Conservation (phyloP, 2,329 filamentous ascomycete genomes). For the Paradendryphiella salina region DNA sequence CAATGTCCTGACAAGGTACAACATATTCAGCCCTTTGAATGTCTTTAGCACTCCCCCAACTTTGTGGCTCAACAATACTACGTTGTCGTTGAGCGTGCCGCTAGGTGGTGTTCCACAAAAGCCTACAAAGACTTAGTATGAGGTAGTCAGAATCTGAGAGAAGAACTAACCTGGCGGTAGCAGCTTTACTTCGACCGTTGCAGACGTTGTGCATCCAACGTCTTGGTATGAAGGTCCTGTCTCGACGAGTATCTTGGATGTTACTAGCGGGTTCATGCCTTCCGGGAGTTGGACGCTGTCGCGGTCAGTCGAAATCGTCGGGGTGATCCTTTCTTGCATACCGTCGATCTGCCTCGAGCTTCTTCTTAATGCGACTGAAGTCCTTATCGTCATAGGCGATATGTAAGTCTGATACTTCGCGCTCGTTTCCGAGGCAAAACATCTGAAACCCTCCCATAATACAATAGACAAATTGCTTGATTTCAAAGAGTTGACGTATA, state of each 20-base stretch:
- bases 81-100: conserved; percentile 29
- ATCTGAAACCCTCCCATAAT: conserved; percentile 39
- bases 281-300: conserved; percentile 33
- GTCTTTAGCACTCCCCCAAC: conserved; percentile 27
- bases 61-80: conserved; percentile 33
- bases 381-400: conserved; percentile 42
- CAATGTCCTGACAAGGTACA: conserved; percentile 34
- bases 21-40: conserved; percentile 39
- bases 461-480: conserved; percentile 40
- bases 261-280: conserved; percentile 38
- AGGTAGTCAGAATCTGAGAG: not conserved
- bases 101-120: conserved; percentile 33
- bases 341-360: conserved; percentile 36
- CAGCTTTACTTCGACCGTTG: conserved; percentile 38
- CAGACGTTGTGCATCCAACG: conserved; percentile 28
- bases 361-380: conserved; percentile 32
- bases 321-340: conserved; percentile 9
- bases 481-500: conserved; percentile 35
- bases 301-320: conserved; percentile 15
- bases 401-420: conserved; percentile 39
- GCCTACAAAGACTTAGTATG: conserved; percentile 23
- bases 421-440: conserved; percentile 38
- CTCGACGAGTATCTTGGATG: conserved; percentile 35
- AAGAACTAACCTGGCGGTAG: conserved; percentile 34
- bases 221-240: conserved; percentile 42